Percentiles rank a stretch among this genome's conserved stretches.
Conservation (phyloP, 2,329 filamentous ascomycete genomes). For the Penicillium concentricum region DNA sequence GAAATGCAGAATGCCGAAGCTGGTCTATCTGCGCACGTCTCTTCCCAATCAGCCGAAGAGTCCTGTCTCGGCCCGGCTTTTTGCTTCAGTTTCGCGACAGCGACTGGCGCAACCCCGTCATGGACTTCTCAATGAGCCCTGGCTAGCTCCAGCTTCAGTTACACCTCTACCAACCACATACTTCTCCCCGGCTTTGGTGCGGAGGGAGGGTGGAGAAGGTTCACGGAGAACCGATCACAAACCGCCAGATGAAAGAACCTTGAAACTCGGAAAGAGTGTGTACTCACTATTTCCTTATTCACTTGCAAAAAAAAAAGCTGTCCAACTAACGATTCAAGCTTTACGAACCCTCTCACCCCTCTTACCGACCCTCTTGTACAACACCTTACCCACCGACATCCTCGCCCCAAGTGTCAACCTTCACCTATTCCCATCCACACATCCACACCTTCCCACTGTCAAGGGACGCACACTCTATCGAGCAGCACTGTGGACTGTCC, state of each 20-base stretch:
- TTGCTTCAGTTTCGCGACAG: constrained; percentile 29
- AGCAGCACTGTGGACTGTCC: constrained; percentile 92
- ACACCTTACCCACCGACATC: constrained; percentile 61
- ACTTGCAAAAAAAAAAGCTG: neutral
- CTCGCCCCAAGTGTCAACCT: constrained; percentile 62
- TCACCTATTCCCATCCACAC: constrained; percentile 63
- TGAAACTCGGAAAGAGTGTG: constrained; percentile 63
- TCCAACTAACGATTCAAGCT: constrained; percentile 40
- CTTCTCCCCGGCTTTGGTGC: constrained; percentile 27
- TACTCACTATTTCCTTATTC: neutral
- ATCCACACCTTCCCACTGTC: constrained; percentile 76
- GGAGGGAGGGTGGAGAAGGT: constrained; percentile 21
- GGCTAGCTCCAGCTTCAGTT: constrained; percentile 27
- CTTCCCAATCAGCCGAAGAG: constrained; percentile 10
- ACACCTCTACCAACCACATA: constrained; percentile 18
- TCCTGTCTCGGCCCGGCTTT: constrained; percentile 19
- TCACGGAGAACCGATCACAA: constrained; percentile 40
- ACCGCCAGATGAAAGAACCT: constrained; percentile 57
- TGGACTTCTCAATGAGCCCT: constrained; percentile 37
- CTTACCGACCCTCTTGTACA: constrained; percentile 60
- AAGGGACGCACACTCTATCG: constrained; percentile 87
- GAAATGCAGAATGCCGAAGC: constrained; percentile 30
- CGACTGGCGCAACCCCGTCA: constrained; percentile 39
- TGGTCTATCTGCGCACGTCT: constrained; percentile 16
- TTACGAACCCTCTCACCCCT: constrained; percentile 62